A percentile compares a stretch with the other conserved stretches of the same genome.
These are phyloP conservation scores for Phialophora verrucosa DNA, from an alignment of 2,329 filamentous ascomycete genomes.

Conservation along the genomic window DNA sequence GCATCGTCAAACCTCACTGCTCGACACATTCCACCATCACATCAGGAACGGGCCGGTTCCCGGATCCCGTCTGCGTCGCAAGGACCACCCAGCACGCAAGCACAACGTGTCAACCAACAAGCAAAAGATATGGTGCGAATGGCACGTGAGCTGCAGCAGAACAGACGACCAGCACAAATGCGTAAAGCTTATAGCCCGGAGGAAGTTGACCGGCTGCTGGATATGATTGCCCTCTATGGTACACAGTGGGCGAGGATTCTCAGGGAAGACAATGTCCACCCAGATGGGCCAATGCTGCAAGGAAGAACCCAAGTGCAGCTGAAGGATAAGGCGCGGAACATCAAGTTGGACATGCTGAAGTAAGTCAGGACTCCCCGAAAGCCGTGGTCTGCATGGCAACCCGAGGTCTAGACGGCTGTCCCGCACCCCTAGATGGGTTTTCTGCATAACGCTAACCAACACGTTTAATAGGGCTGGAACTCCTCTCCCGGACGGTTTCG, in stretches of 20 bases:
- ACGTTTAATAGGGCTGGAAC: slow-evolving; percentile 20
- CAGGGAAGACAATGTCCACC: slow-evolving; percentile 41
- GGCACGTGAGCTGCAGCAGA: slow-evolving; percentile 15
- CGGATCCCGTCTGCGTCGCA: not conserved
- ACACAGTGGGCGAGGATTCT: slow-evolving; percentile 56
- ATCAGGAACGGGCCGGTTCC: not conserved
- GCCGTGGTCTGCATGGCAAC: not conserved
- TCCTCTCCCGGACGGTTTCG: slow-evolving; percentile 33
- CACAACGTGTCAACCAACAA: slow-evolving; percentile 20
- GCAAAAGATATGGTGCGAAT: slow-evolving; percentile 30
- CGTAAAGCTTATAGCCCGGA: slow-evolving; percentile 45
- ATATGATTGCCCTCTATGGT: slow-evolving; percentile 56
- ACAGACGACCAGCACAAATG: slow-evolving; percentile 31
- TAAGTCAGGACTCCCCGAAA: not conserved
- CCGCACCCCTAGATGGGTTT: not conserved
- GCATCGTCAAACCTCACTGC: not conserved
- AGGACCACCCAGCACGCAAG: slow-evolving; percentile 3
- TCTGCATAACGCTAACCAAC: not conserved
- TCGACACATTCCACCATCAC: not conserved
- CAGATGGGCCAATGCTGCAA: slow-evolving; percentile 44
- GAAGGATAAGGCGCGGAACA: slow-evolving; percentile 61
- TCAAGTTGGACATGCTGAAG: slow-evolving; percentile 55
- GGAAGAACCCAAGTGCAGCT: slow-evolving; percentile 59
- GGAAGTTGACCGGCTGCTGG: slow-evolving; percentile 54
- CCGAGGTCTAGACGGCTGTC: not conserved